A percentile compares a stretch with the other conserved stretches of the same genome.
These are phyloP conservation scores for Chara braunii DNA, from an alignment of 139 green algal genomes.

Conservation along the genomic window DNA sequence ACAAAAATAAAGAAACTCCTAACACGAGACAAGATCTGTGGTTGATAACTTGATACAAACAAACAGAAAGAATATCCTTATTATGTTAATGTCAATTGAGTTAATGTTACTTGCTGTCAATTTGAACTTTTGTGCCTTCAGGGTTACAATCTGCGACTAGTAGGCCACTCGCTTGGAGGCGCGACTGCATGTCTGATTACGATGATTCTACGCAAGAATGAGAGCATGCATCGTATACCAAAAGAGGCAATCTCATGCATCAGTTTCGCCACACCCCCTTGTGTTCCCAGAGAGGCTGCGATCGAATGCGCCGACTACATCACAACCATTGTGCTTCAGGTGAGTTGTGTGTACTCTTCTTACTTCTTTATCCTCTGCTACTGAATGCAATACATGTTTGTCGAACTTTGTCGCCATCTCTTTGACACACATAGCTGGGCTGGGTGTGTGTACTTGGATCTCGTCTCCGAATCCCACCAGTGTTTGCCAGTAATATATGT, in stretches of 20 bases:
- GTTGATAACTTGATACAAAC: not conserved
- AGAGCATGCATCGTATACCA: not conserved
- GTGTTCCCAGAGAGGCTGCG: not conserved
- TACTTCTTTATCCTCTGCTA: too few relatives aligned
- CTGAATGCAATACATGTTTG: too few relatives aligned
- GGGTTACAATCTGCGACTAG: constrained; percentile 1
- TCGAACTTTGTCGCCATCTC: too few relatives aligned
- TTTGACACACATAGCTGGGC: too few relatives aligned
- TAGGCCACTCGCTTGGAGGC: constrained; percentile 4
- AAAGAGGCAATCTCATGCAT: not conserved
- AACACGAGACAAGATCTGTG: not conserved
- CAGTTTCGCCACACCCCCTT: not conserved
- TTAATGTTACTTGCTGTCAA: too few relatives aligned
- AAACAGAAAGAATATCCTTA: too few relatives aligned
- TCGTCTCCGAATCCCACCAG: too few relatives aligned
- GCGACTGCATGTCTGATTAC: not conserved
- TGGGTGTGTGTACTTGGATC: too few relatives aligned
- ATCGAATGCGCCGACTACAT: not conserved
- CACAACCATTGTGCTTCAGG: not conserved
- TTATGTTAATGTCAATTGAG: too few relatives aligned
- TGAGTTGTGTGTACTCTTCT: too few relatives aligned
- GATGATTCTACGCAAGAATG: not conserved
- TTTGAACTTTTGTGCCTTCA: not conserved
- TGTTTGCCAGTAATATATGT: too few relatives aligned
- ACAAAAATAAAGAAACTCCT: not conserved